These are phyloP conservation scores for Solanum appendiculatum DNA, from an alignment of 257 asterid genomes.

Conservation along the genomic window DNA sequence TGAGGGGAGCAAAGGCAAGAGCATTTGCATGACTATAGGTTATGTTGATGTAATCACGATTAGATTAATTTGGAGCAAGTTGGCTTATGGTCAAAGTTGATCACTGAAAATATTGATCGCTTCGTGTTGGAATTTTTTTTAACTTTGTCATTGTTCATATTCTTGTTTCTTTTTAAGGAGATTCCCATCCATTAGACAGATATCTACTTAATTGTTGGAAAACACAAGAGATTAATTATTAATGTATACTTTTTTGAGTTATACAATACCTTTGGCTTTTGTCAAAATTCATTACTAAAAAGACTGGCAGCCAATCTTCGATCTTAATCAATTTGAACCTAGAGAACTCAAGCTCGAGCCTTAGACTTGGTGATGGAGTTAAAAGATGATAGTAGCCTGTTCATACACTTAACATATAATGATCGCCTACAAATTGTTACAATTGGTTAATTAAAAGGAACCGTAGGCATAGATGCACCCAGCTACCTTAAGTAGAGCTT, in stretches of 20 bases:
- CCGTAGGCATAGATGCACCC: too few species aligned
- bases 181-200: neutral
- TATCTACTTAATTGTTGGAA: neutral
- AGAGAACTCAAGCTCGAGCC: neutral
- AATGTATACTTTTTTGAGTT: neutral
- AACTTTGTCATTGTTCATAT: neutral
- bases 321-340: neutral
- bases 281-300: too few species aligned
- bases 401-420: neutral
- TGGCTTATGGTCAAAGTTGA: neutral
- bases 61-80: neutral
- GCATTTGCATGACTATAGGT: neutral
- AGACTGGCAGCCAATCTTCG: neutral
- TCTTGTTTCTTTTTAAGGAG: neutral
- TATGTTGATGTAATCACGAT: neutral
- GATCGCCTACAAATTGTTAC: neutral
- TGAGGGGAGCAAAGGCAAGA: neutral
- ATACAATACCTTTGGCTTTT: too few species aligned
- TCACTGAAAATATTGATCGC: neutral
- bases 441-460: neutral
- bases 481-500: too few species aligned
- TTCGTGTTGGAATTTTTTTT: neutral
- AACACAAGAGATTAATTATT: neutral
- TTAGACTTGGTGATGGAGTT: neutral
- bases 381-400: neutral